phyloP scores from a whole-genome alignment of 2,329 filamentous ascomycete species.

The Achaetomium macrosporum region DNA sequence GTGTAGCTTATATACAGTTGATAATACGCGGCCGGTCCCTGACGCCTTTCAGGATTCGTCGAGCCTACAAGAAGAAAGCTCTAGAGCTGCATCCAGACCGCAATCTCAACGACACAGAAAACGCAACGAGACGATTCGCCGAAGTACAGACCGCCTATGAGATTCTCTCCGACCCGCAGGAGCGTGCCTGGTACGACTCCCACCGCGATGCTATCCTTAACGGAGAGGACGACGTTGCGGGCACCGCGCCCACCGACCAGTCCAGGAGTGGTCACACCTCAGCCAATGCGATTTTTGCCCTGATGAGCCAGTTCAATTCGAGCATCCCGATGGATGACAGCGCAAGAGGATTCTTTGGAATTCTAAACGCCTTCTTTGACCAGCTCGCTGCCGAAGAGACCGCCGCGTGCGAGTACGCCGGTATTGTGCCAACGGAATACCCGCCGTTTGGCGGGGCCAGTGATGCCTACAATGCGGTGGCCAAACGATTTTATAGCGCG shows the following conservation, averaged over 20 bases:
- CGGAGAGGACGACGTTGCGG: slow-evolving; percentile 47
- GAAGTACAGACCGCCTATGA: slow-evolving; percentile 92
- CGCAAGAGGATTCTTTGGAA: slow-evolving; percentile 77
- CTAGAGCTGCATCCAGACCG: slow-evolving; percentile 92
- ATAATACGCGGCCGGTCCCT: not conserved
- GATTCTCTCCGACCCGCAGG: slow-evolving; percentile 91
- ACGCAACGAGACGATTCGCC: slow-evolving; percentile 78
- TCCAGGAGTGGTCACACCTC: slow-evolving; percentile 69
- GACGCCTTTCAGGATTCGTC: slow-evolving; percentile 64
- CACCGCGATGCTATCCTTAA: slow-evolving; percentile 80
- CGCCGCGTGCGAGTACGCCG: slow-evolving; percentile 64
- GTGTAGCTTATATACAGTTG: too few relatives aligned
- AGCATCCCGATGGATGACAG: slow-evolving; percentile 75
- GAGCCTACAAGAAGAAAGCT: slow-evolving; percentile 83
- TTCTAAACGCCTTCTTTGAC: slow-evolving; percentile 69
- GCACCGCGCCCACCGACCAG: slow-evolving; percentile 32
- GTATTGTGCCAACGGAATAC: slow-evolving; percentile 57
- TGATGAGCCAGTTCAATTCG: slow-evolving; percentile 76
- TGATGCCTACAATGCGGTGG: slow-evolving; percentile 69
- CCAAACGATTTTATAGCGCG: slow-evolving; percentile 71
- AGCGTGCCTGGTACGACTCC: slow-evolving; percentile 95
- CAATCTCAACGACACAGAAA: slow-evolving; percentile 80
- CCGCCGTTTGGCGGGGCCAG: slow-evolving; percentile 75
- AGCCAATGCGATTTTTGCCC: slow-evolving; percentile 67
- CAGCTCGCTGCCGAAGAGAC: slow-evolving; percentile 76